A percentile compares a stretch with the other conserved stretches of the same genome.
Conservation (phyloP, 1,284 basidiomycete species). For the Jaminaea rosea region DNA sequence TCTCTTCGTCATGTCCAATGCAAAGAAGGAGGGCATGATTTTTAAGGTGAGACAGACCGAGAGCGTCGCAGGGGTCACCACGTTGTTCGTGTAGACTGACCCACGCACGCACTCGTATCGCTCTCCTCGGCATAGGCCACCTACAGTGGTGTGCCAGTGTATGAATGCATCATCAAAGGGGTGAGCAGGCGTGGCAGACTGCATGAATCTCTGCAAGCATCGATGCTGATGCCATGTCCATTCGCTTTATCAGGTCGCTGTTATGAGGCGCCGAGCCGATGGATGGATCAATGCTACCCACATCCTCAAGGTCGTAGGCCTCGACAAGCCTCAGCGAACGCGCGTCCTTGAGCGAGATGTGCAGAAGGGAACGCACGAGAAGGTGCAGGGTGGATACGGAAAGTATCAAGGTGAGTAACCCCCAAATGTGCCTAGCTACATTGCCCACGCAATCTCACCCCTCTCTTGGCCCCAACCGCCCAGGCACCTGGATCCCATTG, state of each 20-base stretch:
- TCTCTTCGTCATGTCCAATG: constrained; percentile 1
- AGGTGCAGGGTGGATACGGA: constrained; percentile 98
- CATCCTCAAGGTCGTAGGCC: constrained; percentile 96
- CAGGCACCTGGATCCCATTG: constrained; percentile 97
- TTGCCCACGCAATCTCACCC: background rate
- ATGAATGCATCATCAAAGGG: constrained; percentile 48
- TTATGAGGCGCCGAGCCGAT: constrained; percentile 92
- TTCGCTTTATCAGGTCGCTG: constrained; percentile 54
- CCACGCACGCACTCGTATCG: background rate
- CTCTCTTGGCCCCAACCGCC: background rate
- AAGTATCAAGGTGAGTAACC: constrained; percentile 83
- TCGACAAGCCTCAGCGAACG: constrained; percentile 97
- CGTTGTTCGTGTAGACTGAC: background rate
- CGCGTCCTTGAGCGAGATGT: constrained; percentile 94
- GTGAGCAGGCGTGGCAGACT: constrained; percentile 7
- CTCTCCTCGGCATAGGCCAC: constrained; percentile 36
- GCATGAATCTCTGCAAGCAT: no score
- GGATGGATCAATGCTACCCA: constrained; percentile 96
- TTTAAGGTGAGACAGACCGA: constrained; percentile 6
- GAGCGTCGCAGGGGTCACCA: no score
- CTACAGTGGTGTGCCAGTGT: constrained; percentile 50
- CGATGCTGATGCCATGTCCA: background rate
- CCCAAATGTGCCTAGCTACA: background rate
- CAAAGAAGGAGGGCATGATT: constrained; percentile 15
- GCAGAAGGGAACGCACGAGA: constrained; percentile 97